Conservation (phyloP, 768 basidiomycete species). For the Suillus cothurnatus region DNA sequence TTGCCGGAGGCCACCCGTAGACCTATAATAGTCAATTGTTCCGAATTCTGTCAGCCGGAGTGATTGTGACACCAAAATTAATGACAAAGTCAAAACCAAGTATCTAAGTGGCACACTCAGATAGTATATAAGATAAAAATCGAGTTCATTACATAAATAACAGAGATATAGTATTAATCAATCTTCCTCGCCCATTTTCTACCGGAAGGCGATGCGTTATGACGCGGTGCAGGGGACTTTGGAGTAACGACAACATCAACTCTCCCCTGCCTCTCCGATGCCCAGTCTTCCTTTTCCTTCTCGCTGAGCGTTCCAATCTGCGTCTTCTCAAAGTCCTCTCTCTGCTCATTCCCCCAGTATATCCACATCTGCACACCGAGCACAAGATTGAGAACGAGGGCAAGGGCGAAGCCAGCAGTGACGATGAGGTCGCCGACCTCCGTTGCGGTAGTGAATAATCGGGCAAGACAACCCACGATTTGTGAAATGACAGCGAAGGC, state of each 20-base stretch:
- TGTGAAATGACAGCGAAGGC: slow-evolving; percentile 90
- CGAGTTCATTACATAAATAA: slow-evolving; percentile 5
- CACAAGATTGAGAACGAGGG: slow-evolving; percentile 80
- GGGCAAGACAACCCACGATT: slow-evolving; percentile 84
- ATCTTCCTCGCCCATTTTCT: slow-evolving; percentile 78
- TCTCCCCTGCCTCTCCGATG: slow-evolving; percentile 26
- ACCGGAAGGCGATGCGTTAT: slow-evolving; percentile 48
- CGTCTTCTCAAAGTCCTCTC: slow-evolving; percentile 26
- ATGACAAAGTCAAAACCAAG: neutral
- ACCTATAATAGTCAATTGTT: neutral
- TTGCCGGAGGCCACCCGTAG: neutral
- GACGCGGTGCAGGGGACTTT: slow-evolving; percentile 44
- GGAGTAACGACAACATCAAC: slow-evolving; percentile 49
- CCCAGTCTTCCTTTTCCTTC: slow-evolving; percentile 30
- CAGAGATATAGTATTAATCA: slow-evolving; percentile 45
- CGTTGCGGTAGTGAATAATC: slow-evolving; percentile 90
- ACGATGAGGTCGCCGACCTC: slow-evolving; percentile 87
- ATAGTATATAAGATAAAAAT: neutral
- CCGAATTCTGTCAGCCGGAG: neutral
- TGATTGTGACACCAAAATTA: neutral
- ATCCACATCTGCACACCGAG: slow-evolving; percentile 82
- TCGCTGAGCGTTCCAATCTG: slow-evolving; percentile 25
- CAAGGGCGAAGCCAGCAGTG: slow-evolving; percentile 80
- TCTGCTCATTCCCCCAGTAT: slow-evolving; percentile 71
- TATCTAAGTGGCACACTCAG: neutral